Base-by-base conservation (phyloP, 768 basidiomycete species). In the Botryobasidium botryosum region DNA sequence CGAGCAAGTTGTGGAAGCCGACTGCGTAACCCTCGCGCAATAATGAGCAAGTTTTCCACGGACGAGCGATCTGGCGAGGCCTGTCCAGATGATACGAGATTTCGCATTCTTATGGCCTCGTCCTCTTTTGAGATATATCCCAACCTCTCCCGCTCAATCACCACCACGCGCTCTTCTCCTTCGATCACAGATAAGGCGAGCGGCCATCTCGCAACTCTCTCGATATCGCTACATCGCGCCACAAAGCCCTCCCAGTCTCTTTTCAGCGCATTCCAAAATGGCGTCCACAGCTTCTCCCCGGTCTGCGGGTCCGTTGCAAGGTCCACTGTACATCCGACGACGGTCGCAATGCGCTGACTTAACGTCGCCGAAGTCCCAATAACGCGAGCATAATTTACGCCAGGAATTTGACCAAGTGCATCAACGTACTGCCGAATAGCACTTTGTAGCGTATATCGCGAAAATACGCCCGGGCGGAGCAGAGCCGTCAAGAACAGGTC, bases 161-260 rank as follows among this genome's bases (percentile, higher is more conserved):
- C 59, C 41, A 85, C 58, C 24, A 80, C 61, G 26, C 69, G 38
- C 53, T 54, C 13, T 57, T 58, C 15, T 53, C 51, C 44, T 60
- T 61, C 24, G 17, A 25, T 15, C 61, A 62, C 20, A 67, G 56
- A 32, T 74, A 77, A 28, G 87, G 67, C 13, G 23, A 87, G 69
- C 2, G 86, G 86, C 74, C 81, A 79, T 35, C 83, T 72, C 27
- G 79, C 81, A 49, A 75, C 75, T 35, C 83, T 77, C 61, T 94
- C 91, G n/a, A 90, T 68, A 51, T 88, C 86, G 43, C 82, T 74
- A 55, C 86, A 90, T 46, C 85, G 72, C 6, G 90, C 81, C 49
- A 91, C 76, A 55, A 96, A 91, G 3, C 91, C 88, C 56, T 96
- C 83, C 91, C 92, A 97, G 53, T 96, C 90, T 37, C 83, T 66